Base-by-base conservation (phyloP, 2,329 filamentous ascomycete species). In the Aspergillus caelatus region DNA sequence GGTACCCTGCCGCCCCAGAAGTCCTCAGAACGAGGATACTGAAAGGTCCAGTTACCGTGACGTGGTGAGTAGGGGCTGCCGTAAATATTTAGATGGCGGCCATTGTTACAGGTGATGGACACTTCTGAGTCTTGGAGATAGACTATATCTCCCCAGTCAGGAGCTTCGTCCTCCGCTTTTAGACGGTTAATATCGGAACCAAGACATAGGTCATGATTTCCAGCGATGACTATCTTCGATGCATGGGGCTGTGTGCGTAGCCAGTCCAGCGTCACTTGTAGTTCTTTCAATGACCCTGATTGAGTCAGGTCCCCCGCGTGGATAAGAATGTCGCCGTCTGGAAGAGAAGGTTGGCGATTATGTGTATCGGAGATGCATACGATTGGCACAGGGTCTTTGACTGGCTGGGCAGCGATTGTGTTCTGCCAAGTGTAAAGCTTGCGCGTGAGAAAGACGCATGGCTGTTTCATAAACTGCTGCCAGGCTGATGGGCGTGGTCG, bases 151-250 rank as follows among this genome's bases (percentile, higher is more conserved):
- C 84, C 87, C 80, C 91, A 87, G 65, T 91, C 79, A 3, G 92
- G 74, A 54, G 79, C 77, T 19, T 74, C 74, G 0, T 43, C 10
- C 4, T 57, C 28, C 0, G 12, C 4, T 16, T 23, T 7, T 41
- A 34, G 16, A 11, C 23, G 11, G 16, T 81, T 79, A 71, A 91
- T 86, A 26, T 82, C 79, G 9, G 80, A 77, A 75, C 95, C 93
- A 62, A 96, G 89, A 79, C 86, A 92, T 65, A 87, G 87, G 71
- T 97, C 93, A 74, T 97, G 93, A 43, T 97, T 97, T 0, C 93
- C 93, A 16, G 88, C 87, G 36, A 97, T 87, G 19, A 93, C 84
- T 16, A 97, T 82, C 76, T 96, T 96, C 75, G 93, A 84, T 46
- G 79, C 78, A 73, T 96, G 92, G 0, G 91, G 89, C 21, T 91